Percentiles rank a stretch among this genome's conserved stretches.
phyloP scores from a whole-genome alignment of 2,329 filamentous ascomycete genomes.

The Fusarium napiforme region DNA sequence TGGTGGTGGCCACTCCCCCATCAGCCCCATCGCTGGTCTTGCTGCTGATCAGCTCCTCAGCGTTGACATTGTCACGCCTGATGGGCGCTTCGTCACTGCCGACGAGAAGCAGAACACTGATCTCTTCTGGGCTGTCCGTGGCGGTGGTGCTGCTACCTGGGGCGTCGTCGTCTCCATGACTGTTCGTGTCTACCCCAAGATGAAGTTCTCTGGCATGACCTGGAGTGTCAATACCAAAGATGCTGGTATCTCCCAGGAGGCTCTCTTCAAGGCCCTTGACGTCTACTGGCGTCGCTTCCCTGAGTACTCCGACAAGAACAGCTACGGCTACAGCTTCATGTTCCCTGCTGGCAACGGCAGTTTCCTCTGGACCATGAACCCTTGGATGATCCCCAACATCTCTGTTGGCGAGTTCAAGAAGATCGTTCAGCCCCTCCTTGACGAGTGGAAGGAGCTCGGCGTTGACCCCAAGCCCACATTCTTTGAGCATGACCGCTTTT shows the following conservation, averaged over 20 bases:
- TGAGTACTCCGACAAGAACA: conserved; percentile 41
- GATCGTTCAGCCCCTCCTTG: conserved; percentile 43
- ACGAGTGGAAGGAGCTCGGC: conserved; percentile 47
- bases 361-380: conserved; percentile 46
- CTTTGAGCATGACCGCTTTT: conserved; percentile 41
- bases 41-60: conserved; percentile 68
- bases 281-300: conserved; percentile 43
- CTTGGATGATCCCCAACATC: conserved; percentile 42
- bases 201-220: conserved; percentile 47
- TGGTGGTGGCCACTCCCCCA: conserved; percentile 67
- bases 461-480: conserved; percentile 43
- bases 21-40: conserved; percentile 65
- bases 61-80: conserved; percentile 63
- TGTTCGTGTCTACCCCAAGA: conserved; percentile 50
- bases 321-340: conserved; percentile 43
- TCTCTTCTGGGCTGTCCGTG: conserved; percentile 70
- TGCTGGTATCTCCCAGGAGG: conserved; percentile 32
- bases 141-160: conserved; percentile 63
- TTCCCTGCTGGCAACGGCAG: conserved; percentile 43
- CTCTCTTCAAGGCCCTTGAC: conserved; percentile 47
- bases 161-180: conserved; percentile 56
- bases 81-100: conserved; percentile 60
- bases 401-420: conserved; percentile 46
- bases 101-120: conserved; percentile 57
- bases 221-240: conserved; percentile 44